Evolutionary conservation across 1,139 yeast species (phyloP), one percentile per base, ranked within the genome.

Genomic region (Casaregolazyma suthepensis): DNA sequence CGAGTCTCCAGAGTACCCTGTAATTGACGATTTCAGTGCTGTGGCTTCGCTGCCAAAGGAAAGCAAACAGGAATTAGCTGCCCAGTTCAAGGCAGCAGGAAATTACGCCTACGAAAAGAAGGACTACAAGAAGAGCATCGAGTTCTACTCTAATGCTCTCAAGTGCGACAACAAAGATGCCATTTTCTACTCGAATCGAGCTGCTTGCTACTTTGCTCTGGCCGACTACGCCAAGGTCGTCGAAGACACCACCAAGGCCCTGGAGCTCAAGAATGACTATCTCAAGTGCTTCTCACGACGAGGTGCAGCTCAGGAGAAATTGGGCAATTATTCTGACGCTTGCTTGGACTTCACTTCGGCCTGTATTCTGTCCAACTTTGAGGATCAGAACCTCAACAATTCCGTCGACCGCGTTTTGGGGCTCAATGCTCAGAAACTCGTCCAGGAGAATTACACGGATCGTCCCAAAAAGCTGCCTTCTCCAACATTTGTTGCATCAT

Each of bases 191-290:
- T 89, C 97, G 57, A 91, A 91, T 75, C 81, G 96, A 72, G 90
- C 97, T 23, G 99, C 99, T 18, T 93, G 97, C 73, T 88, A 87
- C 72, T 87, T 90, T 54, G 88, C 95, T 18, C 76, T 87, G 61
- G 81, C 83, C 57, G 81, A 90, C 60, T 83, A 81, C 66, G 88
- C 87, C 63, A 84, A 88, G 66, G 96, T 90, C 47, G 79, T 94
- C 60, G 87, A 83, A 62, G 96, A 89, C 69, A 85, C 96, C 56
- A 82, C 96, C 31, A 81, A 78, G 59, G 99, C 99, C 43, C 79
- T 94, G 63, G 79, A 82, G 61, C 73, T 91, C 65, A 87, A 90
- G 69, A 96, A 96, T 15, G 93, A 86, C 67, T 93, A 94, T 72
- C 77, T 89, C 64, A 93, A 94, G 76, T 94, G 97, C 71, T 75